A percentile compares a stretch with the other conserved stretches of the same genome.
phyloP scores from a whole-genome alignment of 495 filamentous ascomycete species.

The Viridothelium virens region DNA sequence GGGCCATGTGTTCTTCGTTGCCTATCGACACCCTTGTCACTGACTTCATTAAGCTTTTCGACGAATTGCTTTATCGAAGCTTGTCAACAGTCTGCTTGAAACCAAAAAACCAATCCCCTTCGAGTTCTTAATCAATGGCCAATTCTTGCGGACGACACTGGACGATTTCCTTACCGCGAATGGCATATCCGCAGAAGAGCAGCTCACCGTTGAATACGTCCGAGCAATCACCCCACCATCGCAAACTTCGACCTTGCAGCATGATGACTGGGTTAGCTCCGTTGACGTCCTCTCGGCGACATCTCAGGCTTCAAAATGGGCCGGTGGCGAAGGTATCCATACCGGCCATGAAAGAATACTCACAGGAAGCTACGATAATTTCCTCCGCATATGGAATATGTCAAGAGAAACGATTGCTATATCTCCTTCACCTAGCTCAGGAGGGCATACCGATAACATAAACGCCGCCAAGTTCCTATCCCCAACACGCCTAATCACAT shows the following conservation, averaged over 20 bases:
- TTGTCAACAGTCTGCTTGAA: slow-evolving; percentile 85
- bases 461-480: slow-evolving; percentile 77
- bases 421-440: slow-evolving; percentile 51
- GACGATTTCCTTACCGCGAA: slow-evolving; percentile 80
- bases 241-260: slow-evolving; percentile 79
- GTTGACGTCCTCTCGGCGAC: slow-evolving; percentile 73
- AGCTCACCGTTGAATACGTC: slow-evolving; percentile 84
- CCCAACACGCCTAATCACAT: slow-evolving; percentile 64
- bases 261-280: slow-evolving; percentile 93
- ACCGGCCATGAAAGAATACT: slow-evolving; percentile 60
- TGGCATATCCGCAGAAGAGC: slow-evolving; percentile 81
- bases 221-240: slow-evolving; percentile 80
- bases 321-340: slow-evolving; percentile 34
- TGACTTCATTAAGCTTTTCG: slow-evolving; percentile 52
- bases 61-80: slow-evolving; percentile 81
- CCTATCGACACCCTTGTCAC: background rate
- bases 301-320: slow-evolving; percentile 54
- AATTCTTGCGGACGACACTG: slow-evolving; percentile 78
- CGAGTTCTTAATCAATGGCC: slow-evolving; percentile 90
- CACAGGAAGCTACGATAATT: slow-evolving; percentile 84
- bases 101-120: slow-evolving; percentile 76
- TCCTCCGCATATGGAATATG: slow-evolving; percentile 80
- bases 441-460: slow-evolving; percentile 66
- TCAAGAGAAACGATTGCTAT: slow-evolving; percentile 70
- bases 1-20: background rate